Evolutionary conservation across 768 basidiomycete species (phyloP), one percentile per base, ranked within the genome.

Genomic region (Mycena vitilis): DNA sequence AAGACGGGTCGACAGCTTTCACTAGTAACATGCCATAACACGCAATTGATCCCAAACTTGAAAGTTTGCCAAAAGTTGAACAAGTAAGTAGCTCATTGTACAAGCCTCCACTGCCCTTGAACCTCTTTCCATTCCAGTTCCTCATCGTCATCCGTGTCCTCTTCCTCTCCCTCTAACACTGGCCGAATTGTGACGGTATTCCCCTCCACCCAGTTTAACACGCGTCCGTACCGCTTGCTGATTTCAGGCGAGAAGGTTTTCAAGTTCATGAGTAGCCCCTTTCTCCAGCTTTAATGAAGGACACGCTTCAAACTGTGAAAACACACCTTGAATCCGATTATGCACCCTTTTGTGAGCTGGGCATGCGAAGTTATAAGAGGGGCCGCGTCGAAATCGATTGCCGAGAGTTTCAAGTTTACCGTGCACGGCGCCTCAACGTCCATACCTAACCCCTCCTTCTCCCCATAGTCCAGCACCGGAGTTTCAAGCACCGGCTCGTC

Each of bases 241-340:
- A 56, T 22, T 48, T 65, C 64, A 4, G 71, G 71, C 45, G 60
- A 25, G 25, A 55, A 49, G 5, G 60, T 71, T 58, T 57, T 65
- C 36, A 62, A 13, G 38, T 69, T 68, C 34, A 72, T 54, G 12
- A 65, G 40, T 4, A 69, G 36, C 1, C 64, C 71, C 71, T 71
- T 48, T 36, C 51, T 6, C 9, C 12, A 3, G 25, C 9, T 30
- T 69, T 20, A 60, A 44, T 23, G 56, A 49, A 63, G 15, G 15
- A 5, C 7, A 22, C 23, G n/a, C 13, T 6, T 20, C 1, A 30
- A 12, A 47, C 1, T 11, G n/a, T 44, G 8, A 23, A 2, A 22
- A 65, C 66, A 18, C 10, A 71, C 70, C 23, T 25, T 52, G 30
- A 59, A 69, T 42, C 71, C 71, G 37, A 72, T 55, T 20, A 65